Evolutionary conservation across 768 basidiomycete species (phyloP), one percentile per base, ranked within the genome.

Genomic region (Tephrocybe sp.): DNA sequence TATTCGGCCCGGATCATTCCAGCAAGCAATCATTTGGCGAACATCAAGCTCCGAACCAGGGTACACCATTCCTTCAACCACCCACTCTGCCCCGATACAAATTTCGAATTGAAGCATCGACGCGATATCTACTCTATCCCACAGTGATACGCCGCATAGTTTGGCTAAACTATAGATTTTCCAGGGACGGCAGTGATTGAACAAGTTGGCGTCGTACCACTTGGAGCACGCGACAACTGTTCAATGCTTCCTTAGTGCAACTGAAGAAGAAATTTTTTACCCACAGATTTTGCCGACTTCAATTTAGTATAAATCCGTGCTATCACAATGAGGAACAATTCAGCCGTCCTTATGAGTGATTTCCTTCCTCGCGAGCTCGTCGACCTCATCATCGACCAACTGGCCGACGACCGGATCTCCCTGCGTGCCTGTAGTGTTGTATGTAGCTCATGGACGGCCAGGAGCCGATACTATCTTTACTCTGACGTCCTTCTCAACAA

Each of bases 381-480:
- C 10, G 61, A 60, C 44, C 30, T 49, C 12, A 49, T 57, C 47
- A 58, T 61, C 27, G 61, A 57, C 50, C 52, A 58, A 39, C n/a
- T 60, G n/a, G 53, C 48, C 16, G 40, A 57, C 29, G 57, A 60
- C 16, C 38, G 50, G 18, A 16, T 13, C 15, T 24, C 56, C 8
- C 51, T 61, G 19, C 15, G 40, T 10, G 16, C 40, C 1, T 61
- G 61, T 38, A 52, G 45, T 25, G 45, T 53, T 2, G 51, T 58
- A 4, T 55, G 47, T 23, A 57, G 53, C 36, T 36, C 55, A 41
- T 62, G 53, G 57, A 21, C 54, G 11, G 36, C 54, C 2, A 31
- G 53, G 4, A 55, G 57, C 25, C 43, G 47, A 1, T 44, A 52
- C 22, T 45, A 55, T 37, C 50, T 57, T 36, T 57, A 55, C 37